phyloP scores from a whole-genome alignment of 768 basidiomycete species.

The Solioccasus polychromus region DNA sequence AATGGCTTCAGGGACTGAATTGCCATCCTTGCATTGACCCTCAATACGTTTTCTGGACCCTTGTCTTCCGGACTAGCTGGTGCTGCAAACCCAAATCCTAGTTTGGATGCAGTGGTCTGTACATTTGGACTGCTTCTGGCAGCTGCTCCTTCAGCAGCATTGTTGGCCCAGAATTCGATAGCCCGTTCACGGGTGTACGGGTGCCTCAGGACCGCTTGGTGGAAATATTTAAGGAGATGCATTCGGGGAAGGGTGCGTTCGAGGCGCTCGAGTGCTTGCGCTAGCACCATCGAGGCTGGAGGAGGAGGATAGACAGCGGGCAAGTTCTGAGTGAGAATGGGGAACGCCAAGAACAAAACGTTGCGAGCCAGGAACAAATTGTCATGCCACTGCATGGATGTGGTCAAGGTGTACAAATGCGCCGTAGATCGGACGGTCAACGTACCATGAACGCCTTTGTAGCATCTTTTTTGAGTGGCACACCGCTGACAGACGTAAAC shows the following conservation, averaged over 20 bases:
- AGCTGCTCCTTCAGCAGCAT: slow-evolving; percentile 50
- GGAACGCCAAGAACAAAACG: slow-evolving; percentile 55
- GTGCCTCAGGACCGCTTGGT: slow-evolving; percentile 54
- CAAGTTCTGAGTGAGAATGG: slow-evolving; percentile 44
- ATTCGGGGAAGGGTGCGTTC: slow-evolving; percentile 43
- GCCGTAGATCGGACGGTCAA: not conserved
- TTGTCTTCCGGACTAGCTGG: slow-evolving; percentile 6
- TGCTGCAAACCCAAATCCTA: slow-evolving; percentile 40
- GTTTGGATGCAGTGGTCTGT: slow-evolving; percentile 41
- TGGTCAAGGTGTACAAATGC: not conserved
- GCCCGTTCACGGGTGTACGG: slow-evolving; percentile 47
- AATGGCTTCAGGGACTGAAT: slow-evolving; percentile 26
- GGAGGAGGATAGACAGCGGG: slow-evolving; percentile 34
- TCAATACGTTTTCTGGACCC: slow-evolving; percentile 23
- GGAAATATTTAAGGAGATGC: slow-evolving; percentile 54
- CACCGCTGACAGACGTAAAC: slow-evolving; percentile 44
- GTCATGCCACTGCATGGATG: slow-evolving; percentile 63
- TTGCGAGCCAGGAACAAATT: slow-evolving; percentile 51
- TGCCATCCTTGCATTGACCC: slow-evolving; percentile 24
- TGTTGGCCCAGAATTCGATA: slow-evolving; percentile 53
- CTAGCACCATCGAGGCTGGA: slow-evolving; percentile 28
- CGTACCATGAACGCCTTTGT: slow-evolving; percentile 39
- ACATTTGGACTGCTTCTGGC: slow-evolving; percentile 49
- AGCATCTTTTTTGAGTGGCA: slow-evolving; percentile 44
- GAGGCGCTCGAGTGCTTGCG: slow-evolving; percentile 26